A percentile compares a stretch with the other conserved stretches of the same genome.
Evolutionary conservation across 2,329 filamentous ascomycete genomes (phyloP).

Genomic region (Nemania sp.): DNA sequence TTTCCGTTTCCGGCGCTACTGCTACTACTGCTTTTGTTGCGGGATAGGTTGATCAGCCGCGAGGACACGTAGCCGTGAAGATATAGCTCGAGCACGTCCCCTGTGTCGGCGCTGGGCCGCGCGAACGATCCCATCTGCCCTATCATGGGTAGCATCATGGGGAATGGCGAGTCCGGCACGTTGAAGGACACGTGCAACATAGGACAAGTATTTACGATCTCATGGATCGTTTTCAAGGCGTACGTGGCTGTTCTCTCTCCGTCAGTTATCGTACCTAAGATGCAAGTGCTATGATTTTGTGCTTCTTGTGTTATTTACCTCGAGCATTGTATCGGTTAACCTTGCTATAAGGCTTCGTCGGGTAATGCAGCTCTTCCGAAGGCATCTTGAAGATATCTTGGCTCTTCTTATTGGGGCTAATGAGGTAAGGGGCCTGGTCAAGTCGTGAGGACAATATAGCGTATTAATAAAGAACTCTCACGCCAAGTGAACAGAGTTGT

Average conservation of each 20-base stretch:
- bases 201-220: conserved; percentile 72
- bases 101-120: conserved; percentile 59
- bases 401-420: neutral
- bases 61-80: conserved; percentile 84
- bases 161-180: conserved; percentile 66
- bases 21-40: conserved; percentile 29
- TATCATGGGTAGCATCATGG: conserved; percentile 81
- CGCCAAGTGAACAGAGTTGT: too few relatives aligned
- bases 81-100: conserved; percentile 74
- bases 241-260: conserved; percentile 61
- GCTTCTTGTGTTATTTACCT: conserved; percentile 48
- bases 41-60: conserved; percentile 71
- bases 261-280: conserved; percentile 17
- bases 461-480: too few relatives aligned
- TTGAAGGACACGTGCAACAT: conserved; percentile 82
- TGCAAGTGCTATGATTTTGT: too few relatives aligned
- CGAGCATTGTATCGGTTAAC: conserved; percentile 68
- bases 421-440: too few relatives aligned
- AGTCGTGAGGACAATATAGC: too few relatives aligned
- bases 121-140: conserved; percentile 77
- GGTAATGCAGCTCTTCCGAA: conserved; percentile 57
- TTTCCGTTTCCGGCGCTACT: neutral
- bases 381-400: conserved; percentile 43
- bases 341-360: conserved; percentile 64
- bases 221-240: conserved; percentile 71